Conservation (phyloP, 257 asterid species). For the Ehretia macrophylla region DNA sequence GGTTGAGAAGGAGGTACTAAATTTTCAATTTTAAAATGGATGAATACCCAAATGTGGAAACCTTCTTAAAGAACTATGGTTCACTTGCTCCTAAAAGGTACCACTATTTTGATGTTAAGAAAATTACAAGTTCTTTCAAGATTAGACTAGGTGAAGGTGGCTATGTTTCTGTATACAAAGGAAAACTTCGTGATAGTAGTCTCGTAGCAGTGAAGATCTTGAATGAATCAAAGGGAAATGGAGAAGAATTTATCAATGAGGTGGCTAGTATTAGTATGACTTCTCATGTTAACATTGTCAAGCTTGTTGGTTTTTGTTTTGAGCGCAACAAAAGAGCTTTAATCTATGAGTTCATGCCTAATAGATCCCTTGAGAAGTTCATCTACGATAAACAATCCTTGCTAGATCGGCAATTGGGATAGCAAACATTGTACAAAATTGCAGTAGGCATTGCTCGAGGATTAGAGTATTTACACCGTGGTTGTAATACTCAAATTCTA, state of each 20-base stretch:
- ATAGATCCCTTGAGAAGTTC: conserved; percentile 4
- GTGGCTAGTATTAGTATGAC: background rate
- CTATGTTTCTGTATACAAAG: background rate
- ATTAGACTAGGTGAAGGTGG: conserved; percentile 17
- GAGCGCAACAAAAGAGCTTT: background rate
- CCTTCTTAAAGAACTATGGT: conserved; percentile 2
- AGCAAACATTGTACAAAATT: conserved; percentile 8
- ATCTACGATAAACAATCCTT: background rate
- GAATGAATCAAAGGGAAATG: background rate
- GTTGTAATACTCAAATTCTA: conserved; percentile 26
- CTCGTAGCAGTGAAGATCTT: background rate
- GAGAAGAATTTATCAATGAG: conserved; percentile 4
- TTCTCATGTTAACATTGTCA: conserved; percentile 8
- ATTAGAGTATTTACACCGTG: conserved; percentile 31
- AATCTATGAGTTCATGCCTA: conserved; percentile 1
- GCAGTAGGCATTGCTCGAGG: conserved; percentile 35
- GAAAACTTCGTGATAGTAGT: no score
- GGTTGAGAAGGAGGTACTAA: no score
- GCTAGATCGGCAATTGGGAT: no score
- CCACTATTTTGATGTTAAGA: conserved; percentile 7
- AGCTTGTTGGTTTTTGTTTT: background rate
- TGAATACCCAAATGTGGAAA: background rate
- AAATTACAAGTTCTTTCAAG: background rate
- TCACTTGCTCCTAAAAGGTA: conserved; percentile 9
- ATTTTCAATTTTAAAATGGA: no score